phyloP scores from a whole-genome alignment of 2,329 filamentous ascomycete genomes.

The Fusarium camptoceras region DNA sequence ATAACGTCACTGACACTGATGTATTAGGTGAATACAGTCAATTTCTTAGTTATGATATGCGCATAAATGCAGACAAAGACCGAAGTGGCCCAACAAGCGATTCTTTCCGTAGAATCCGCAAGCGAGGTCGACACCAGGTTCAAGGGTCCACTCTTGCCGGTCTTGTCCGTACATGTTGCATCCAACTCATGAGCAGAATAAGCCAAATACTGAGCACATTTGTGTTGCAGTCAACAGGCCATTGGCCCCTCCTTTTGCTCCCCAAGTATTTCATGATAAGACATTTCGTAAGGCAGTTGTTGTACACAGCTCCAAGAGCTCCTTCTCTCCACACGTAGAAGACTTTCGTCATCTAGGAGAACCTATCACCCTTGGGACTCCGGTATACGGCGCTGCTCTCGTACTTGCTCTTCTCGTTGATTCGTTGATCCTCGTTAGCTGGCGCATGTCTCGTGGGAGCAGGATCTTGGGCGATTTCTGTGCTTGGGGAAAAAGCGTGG shows the following conservation, averaged over 20 bases:
- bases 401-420: slow-evolving; percentile 88
- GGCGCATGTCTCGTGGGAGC: slow-evolving; percentile 86
- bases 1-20: slow-evolving; percentile 11
- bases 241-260: not conserved
- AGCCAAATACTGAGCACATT: slow-evolving; percentile 22
- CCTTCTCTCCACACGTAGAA: not conserved
- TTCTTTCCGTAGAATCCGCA: slow-evolving; percentile 36
- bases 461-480: slow-evolving; percentile 81
- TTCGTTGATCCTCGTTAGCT: slow-evolving; percentile 73
- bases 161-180: slow-evolving; percentile 32
- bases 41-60: not conserved
- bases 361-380: slow-evolving; percentile 87
- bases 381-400: slow-evolving; percentile 81
- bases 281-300: slow-evolving; percentile 26
- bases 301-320: slow-evolving; percentile 42
- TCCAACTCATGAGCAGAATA: slow-evolving; percentile 28
- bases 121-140: slow-evolving; percentile 38
- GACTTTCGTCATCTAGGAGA: slow-evolving; percentile 62
- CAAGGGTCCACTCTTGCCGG: slow-evolving; percentile 41
- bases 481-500: slow-evolving; percentile 71
- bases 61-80: not conserved
- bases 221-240: not conserved
- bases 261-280: slow-evolving; percentile 26
- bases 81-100: slow-evolving; percentile 7
- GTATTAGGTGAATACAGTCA: not conserved